Conservation (phyloP, 2,329 filamentous ascomycete genomes). For the Laburnicola sp. region DNA sequence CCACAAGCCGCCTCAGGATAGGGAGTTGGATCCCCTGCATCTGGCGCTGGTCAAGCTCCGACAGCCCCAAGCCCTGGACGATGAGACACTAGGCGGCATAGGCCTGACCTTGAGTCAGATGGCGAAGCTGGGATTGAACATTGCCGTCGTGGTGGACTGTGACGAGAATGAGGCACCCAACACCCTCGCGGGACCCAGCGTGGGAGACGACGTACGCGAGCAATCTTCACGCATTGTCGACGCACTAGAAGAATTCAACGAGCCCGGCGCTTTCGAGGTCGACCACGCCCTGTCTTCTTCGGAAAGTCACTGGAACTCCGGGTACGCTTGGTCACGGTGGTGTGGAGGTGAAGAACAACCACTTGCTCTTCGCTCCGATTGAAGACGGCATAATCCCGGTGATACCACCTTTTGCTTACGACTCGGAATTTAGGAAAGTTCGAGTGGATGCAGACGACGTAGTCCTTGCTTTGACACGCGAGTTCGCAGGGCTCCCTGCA, state of each 20-base stretch:
- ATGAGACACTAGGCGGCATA: constrained; percentile 71
- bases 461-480: constrained; percentile 74
- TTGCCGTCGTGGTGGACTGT: constrained; percentile 81
- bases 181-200: constrained; percentile 29
- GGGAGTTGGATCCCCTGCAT: constrained; percentile 59
- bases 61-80: constrained; percentile 69
- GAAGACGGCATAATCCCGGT: constrained; percentile 71
- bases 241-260: constrained; percentile 71
- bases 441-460: constrained; percentile 63
- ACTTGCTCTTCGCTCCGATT: constrained; percentile 66
- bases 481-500: constrained; percentile 67
- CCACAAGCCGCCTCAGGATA: constrained; percentile 37
- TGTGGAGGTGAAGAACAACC: constrained; percentile 49
- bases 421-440: constrained; percentile 48
- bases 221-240: constrained; percentile 75
- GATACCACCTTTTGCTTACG: constrained; percentile 67
- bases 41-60: constrained; percentile 85
- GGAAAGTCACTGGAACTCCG: constrained; percentile 32
- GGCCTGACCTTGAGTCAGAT: constrained; percentile 84
- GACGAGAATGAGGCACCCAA: constrained; percentile 46
- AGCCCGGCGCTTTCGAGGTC: constrained; percentile 69
- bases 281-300: constrained; percentile 57
- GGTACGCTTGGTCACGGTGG: constrained; percentile 40
- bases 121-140: constrained; percentile 76
- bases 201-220: constrained; percentile 55